Base-by-base conservation (phyloP, 2,329 filamentous ascomycete genomes). In the Epichloe elymi region DNA sequence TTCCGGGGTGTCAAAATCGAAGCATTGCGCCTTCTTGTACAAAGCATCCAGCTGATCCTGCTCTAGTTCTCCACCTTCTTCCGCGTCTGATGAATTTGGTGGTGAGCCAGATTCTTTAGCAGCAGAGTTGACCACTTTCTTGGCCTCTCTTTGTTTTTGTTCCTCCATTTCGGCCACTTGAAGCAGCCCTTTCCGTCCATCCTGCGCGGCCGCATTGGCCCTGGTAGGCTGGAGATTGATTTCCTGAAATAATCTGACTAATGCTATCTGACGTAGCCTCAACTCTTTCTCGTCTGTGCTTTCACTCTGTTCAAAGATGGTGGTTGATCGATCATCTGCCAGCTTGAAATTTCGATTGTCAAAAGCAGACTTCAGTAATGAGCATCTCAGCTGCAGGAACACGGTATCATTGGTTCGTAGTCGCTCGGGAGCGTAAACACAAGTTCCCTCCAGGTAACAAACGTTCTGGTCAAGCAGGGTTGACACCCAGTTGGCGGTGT, bases 11-110 rank as follows among this genome's bases (percentile, higher is more conserved):
- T 82, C 80, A 62, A 98, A 97, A 65, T 98, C 93, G 60, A 97
- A 97, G 0, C 88, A 90, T 62, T 98, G 93, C 0, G 93, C 93
- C 63, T 98, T 98, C 61, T 85, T 88, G 67, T 98, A 98, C 1
- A 98, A 70, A 0, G 86, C 82, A 64, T 98, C 93, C 3, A 98
- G 82, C 63, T 98, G 93, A 59, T 95, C 90, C 65, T 97, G 88
- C 62, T 97, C 89, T 0, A 98, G 76, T 67, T 97, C 90, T 59
- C 90, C 79, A 2, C 89, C 89, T 37, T 96, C 90, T 58, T 96
- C 90, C 0, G 74, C 73, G 45, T 86, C 86, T 10, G 85, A 86
- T 5, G 74, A 71, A 1, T 69, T 67, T 0, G 83, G 70, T 1
- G 82, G 70, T 1, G 82, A 82, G 0, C 57, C 63, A 0, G 66